These are phyloP conservation scores for Alternaria arbusti DNA, from an alignment of 2,329 filamentous ascomycete genomes.

Conservation along the genomic window DNA sequence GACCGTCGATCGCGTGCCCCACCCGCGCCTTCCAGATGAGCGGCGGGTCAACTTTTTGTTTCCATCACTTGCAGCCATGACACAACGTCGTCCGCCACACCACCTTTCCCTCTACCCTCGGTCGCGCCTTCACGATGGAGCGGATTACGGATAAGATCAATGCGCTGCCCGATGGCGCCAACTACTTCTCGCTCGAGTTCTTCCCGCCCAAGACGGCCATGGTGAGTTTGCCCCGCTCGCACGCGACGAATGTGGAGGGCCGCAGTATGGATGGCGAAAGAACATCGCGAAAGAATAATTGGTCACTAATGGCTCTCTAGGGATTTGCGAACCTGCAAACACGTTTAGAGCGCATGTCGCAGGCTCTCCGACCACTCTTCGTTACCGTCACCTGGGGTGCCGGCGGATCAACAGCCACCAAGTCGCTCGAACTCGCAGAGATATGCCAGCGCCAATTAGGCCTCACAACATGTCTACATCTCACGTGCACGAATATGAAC, in stretches of 20 bases:
- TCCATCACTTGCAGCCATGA: slow-evolving; percentile 38
- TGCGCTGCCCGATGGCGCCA: slow-evolving; percentile 78
- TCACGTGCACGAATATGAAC: slow-evolving; percentile 99
- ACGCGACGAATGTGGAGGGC: slow-evolving; percentile 4
- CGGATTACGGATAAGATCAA: slow-evolving; percentile 96
- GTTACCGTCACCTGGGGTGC: slow-evolving; percentile 98
- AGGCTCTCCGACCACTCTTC: slow-evolving; percentile 88
- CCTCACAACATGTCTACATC: slow-evolving; percentile 91
- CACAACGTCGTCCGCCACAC: slow-evolving; percentile 25
- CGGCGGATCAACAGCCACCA: slow-evolving; percentile 86
- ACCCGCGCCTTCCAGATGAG: slow-evolving; percentile 27
- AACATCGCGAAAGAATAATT: background rate
- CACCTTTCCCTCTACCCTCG: slow-evolving; percentile 1
- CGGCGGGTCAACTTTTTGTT: slow-evolving; percentile 27
- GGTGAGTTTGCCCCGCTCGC: slow-evolving; percentile 54
- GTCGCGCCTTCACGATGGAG: slow-evolving; percentile 35
- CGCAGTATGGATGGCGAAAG: background rate
- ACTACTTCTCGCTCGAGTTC: slow-evolving; percentile 98
- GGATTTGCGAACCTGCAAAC: slow-evolving; percentile 93
- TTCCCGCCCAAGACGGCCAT: slow-evolving; percentile 97
- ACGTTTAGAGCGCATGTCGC: slow-evolving; percentile 92
- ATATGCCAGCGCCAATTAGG: slow-evolving; percentile 91
- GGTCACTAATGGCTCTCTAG: slow-evolving; percentile 43
- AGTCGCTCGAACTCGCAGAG: slow-evolving; percentile 93
- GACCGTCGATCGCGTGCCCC: slow-evolving; percentile 29